Base-by-base conservation (phyloP, 2,329 filamentous ascomycete species). In the Didymella keratinophila region DNA sequence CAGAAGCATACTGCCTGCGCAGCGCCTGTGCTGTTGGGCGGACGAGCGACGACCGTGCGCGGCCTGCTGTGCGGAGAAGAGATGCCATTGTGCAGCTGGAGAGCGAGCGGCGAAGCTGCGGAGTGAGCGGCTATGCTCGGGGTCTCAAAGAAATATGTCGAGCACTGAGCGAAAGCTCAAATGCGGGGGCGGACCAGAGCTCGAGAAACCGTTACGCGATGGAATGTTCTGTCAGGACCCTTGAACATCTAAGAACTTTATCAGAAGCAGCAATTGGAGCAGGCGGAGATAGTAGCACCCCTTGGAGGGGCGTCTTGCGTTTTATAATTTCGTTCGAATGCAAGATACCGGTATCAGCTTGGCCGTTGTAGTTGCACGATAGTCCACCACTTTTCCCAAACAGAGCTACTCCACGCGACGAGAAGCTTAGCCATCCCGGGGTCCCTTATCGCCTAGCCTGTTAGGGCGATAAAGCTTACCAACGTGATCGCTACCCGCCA, bases 1-100 rank as follows among this genome's bases (percentile, higher is more conserved):
- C 67, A 10, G 75, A 72, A 28, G 74, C 74, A 72, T 75, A 69
- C 48, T 67, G 68, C 54, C 70, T 64, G 23, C 60, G 68, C 18
- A 70, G 49, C 14, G 65, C 54, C 10, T 61, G 65, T 34, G 62
- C 61, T 16, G 58, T 49, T 18, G 68, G 69, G 48, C 66, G 64
- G 12, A 62, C 53, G n/a, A 53, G 23, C 18, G 56, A 49, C 37
- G 44, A 39, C 44, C 50, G 49, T 50, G 45, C 56, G 27, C 67
- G 65, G 34, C 66, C 55, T 32, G 67, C 68, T 2, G 65, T 73
- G 43, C 74, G 70, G 18, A 76, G 63, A 41, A 74, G 57, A 45
- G 66, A 71, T 11, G 74, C 69, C 75, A 78, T 78, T 30, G 62
- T 58, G 27, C 34, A 46, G 20, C 45, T 46, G 39, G 16, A 36